Evolutionary conservation across 1,284 basidiomycete species (phyloP).

Genomic region (Cutaneotrichosporon cutaneum): DNA sequence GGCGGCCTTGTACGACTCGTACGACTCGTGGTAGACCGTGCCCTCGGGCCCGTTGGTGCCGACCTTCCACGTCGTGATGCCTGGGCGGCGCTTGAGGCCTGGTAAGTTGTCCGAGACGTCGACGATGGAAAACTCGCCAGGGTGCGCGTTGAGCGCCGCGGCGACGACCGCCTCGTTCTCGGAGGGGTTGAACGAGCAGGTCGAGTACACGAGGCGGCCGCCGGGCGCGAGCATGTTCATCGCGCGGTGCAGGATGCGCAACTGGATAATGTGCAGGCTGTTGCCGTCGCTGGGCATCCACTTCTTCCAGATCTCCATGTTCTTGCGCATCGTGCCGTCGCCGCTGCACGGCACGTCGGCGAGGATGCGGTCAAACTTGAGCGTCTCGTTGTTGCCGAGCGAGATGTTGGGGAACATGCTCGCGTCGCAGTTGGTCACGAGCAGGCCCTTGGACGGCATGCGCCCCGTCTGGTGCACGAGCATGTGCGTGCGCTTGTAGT

Average conservation of each 20-base stretch:
- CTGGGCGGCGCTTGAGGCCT: slow-evolving; percentile 69
- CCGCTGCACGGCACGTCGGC: slow-evolving; percentile 96
- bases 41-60: slow-evolving; percentile 37
- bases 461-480: slow-evolving; percentile 97
- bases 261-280: slow-evolving; percentile 86
- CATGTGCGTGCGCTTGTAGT: slow-evolving; percentile 91
- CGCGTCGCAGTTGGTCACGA: slow-evolving; percentile 96
- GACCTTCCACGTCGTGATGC: slow-evolving; percentile 73
- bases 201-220: slow-evolving; percentile 95
- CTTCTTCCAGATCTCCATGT: slow-evolving; percentile 89
- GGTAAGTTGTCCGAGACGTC: slow-evolving; percentile 74
- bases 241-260: slow-evolving; percentile 86
- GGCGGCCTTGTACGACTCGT: slow-evolving; percentile 35
- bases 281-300: slow-evolving; percentile 90
- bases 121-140: slow-evolving; percentile 79
- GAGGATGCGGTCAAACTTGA: slow-evolving; percentile 89
- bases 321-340: slow-evolving; percentile 94
- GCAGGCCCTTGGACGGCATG: slow-evolving; percentile 84
- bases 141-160: slow-evolving; percentile 69
- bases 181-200: slow-evolving; percentile 93
- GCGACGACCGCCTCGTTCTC: slow-evolving; percentile 98
- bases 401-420: slow-evolving; percentile 76
- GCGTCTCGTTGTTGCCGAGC: slow-evolving; percentile 50
- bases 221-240: slow-evolving; percentile 84
- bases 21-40: slow-evolving; percentile 33